A percentile compares a stretch with the other conserved stretches of the same genome.
These are phyloP conservation scores for Adansonia gregorii DNA, from an alignment of 441 rosid species.

Conservation along the genomic window DNA sequence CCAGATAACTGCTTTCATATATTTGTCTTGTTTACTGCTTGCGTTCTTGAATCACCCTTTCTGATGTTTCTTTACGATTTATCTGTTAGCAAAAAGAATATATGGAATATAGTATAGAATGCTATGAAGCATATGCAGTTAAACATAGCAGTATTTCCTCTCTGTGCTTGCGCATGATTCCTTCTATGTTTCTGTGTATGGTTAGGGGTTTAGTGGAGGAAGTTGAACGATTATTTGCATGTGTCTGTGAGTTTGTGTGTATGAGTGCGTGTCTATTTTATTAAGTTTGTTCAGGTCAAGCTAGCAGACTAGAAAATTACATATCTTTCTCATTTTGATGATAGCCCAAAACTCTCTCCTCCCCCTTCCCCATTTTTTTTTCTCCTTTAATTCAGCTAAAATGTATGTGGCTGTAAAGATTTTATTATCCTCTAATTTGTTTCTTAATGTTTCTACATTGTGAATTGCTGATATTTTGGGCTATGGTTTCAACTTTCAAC, in stretches of 20 bases:
- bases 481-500: constrained; percentile 31
- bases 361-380: background rate
- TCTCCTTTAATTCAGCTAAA: background rate
- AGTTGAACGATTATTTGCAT: constrained; percentile 3
- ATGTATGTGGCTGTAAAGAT: background rate
- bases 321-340: background rate
- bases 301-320: background rate
- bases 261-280: background rate
- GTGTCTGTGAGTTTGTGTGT: background rate
- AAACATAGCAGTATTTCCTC: background rate
- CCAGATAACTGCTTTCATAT: background rate
- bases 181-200: background rate
- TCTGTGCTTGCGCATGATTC: background rate
- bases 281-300: background rate
- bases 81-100: background rate
- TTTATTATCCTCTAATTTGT: background rate
- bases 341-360: background rate
- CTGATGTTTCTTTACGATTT: background rate
- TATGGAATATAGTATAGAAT: constrained; percentile 2
- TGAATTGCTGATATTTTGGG: constrained; percentile 16
- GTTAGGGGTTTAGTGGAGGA: constrained; percentile 1
- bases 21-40: constrained; percentile 7
- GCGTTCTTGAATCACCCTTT: background rate
- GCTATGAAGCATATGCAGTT: constrained; percentile 12
- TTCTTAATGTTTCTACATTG: constrained; percentile 5